These are phyloP conservation scores for Backusella luteola DNA, from an alignment of 192 early-diverging fungal genomes.

Conservation along the genomic window DNA sequence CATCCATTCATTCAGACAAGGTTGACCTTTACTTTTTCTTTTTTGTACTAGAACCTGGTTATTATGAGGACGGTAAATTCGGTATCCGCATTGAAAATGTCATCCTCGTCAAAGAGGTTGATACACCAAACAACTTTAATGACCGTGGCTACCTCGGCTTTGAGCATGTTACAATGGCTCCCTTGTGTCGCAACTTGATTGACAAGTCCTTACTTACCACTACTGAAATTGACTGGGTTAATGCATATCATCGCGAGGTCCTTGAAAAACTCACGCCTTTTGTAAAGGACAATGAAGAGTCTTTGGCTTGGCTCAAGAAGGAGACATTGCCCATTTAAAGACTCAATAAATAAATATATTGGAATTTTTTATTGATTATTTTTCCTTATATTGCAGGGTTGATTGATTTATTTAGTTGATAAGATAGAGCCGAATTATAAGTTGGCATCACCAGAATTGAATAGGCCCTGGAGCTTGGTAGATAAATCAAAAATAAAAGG, in stretches of 20 bases:
- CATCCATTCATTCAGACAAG: too few species aligned
- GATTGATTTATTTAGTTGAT: too few species aligned
- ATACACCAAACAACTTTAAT: slow-evolving; percentile 84
- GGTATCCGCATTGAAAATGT: slow-evolving; percentile 98
- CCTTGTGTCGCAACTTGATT: slow-evolving; percentile 86
- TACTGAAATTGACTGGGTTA: slow-evolving; percentile 85
- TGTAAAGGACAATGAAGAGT: slow-evolving; percentile 62
- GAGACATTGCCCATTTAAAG: slow-evolving; percentile 73
- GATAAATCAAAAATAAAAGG: too few species aligned
- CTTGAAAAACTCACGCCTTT: slow-evolving; percentile 79
- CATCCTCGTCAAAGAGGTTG: slow-evolving; percentile 70
- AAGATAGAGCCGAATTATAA: too few species aligned
- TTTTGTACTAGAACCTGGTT: slow-evolving; percentile 70
- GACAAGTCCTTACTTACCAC: slow-evolving; percentile 63
- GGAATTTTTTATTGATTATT: too few species aligned
- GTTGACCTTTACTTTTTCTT: too few species aligned
- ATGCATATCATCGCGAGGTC: slow-evolving; percentile 78
- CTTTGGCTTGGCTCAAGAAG: slow-evolving; percentile 79
- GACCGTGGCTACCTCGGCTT: slow-evolving; percentile 81
- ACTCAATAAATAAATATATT: too few species aligned
- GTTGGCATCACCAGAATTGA: too few species aligned
- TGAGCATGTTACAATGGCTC: slow-evolving; percentile 89
- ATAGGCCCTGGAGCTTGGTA: too few species aligned
- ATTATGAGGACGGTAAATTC: slow-evolving; percentile 95
- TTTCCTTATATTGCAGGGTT: too few species aligned